Evolutionary conservation across 2,329 filamentous ascomycete genomes (phyloP).

Genomic region (Botrytis pseudocinerea): DNA sequence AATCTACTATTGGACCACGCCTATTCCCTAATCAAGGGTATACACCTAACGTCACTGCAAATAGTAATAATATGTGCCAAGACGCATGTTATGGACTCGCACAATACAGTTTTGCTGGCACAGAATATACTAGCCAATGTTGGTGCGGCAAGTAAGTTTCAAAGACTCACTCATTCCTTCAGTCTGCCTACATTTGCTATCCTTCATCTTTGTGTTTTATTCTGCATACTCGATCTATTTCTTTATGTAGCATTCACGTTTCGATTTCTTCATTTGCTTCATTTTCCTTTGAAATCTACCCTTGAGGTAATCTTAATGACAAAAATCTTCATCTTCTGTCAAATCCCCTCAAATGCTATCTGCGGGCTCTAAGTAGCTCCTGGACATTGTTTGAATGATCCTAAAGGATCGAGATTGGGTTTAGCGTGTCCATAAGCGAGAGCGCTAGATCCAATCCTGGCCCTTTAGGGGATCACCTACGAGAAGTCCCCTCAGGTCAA

Average conservation of each 20-base stretch:
- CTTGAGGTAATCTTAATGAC: not conserved
- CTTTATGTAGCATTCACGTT: not conserved
- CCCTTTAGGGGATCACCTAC: not conserved
- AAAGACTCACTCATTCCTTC: not conserved
- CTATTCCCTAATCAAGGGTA: conserved; percentile 39
- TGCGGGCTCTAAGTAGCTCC: not conserved
- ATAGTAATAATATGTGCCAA: conserved; percentile 36
- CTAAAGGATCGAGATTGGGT: not conserved
- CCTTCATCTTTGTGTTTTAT: not conserved
- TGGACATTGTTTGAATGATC: not conserved
- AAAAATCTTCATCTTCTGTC: not conserved
- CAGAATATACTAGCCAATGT: conserved; percentile 39
- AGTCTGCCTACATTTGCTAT: not conserved
- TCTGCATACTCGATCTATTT: not conserved
- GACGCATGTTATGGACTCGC: conserved; percentile 40
- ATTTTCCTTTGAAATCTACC: not conserved
- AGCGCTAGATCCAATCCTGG: not conserved
- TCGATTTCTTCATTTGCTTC: not conserved
- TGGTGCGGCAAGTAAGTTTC: conserved; percentile 38
- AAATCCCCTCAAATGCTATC: not conserved
- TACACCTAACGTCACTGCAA: conserved; percentile 33
- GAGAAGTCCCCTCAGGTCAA: not conserved
- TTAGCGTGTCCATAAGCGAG: not conserved
- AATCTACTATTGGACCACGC: conserved; percentile 36
- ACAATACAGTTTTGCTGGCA: conserved; percentile 38